These are phyloP conservation scores for Xerocomus potaroensis DNA, from an alignment of 768 basidiomycete genomes.

Conservation along the genomic window DNA sequence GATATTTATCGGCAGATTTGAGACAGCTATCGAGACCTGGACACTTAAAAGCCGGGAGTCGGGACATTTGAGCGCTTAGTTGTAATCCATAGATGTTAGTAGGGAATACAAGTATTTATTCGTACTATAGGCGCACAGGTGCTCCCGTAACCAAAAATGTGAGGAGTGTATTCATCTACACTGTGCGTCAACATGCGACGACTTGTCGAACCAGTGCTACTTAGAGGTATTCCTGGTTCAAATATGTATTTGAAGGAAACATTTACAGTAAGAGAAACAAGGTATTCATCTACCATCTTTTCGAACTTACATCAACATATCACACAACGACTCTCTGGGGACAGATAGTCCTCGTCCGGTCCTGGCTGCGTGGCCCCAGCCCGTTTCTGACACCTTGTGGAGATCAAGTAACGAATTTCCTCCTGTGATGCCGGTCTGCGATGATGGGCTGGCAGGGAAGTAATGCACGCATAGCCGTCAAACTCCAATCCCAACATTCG, in stretches of 20 bases:
- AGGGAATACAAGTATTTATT: slow-evolving; percentile 6
- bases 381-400: too few relatives aligned
- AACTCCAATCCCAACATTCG: slow-evolving; percentile 19
- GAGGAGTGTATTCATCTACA: too few relatives aligned
- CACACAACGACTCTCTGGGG: slow-evolving; percentile 3
- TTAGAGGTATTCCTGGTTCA: too few relatives aligned
- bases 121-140: too few relatives aligned
- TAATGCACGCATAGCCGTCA: slow-evolving; percentile 28
- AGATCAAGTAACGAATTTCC: slow-evolving; percentile 13
- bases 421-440: slow-evolving; percentile 16
- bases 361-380: too few relatives aligned
- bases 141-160: too few relatives aligned
- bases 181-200: too few relatives aligned
- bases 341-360: slow-evolving; percentile 6
- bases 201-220: too few relatives aligned
- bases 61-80: background rate
- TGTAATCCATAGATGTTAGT: slow-evolving; percentile 7
- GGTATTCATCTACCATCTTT: background rate
- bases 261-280: too few relatives aligned
- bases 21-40: background rate
- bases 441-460: slow-evolving; percentile 13
- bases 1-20: background rate
- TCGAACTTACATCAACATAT: slow-evolving; percentile 21
- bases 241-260: too few relatives aligned
- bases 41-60: background rate